Base-by-base conservation (phyloP, 257 asterid species). In the Sherardia arvensis region DNA sequence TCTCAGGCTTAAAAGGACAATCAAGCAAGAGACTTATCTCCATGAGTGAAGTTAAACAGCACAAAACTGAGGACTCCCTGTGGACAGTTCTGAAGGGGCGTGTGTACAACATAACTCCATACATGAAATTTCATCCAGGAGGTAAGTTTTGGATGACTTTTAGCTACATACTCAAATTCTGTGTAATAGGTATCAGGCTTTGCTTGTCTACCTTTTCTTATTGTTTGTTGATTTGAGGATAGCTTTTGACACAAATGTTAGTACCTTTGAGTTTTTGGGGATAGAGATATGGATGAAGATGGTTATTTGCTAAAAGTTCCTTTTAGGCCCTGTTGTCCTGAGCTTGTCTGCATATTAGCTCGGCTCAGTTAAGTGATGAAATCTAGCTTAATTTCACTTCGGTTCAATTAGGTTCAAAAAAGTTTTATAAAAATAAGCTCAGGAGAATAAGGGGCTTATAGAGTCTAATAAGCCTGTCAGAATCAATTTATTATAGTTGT, bases 121-220 rank as follows among this genome's bases (percentile, higher is more conserved):
- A 89, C 74, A 84, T 89, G 94, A 92, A 89, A 74, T 92, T 92
- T 76, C 99, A 92, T 71, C 99, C 99, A 34, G 99, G 99, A 85
- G 99, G 99, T 91, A 79, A 38, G 57, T 29, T 53, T 36, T 6
- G 33, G 4, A 61, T 27, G 4, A 11, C 27, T 53, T 26, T 27
- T 10, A 25, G 36, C 7, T 48, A n/a, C n/a, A n/a, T n/a, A n/a
- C n/a, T n/a, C n/a, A n/a, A n/a, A n/a, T n/a, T n/a, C n/a, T n/a
- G 25, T 22, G 5, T 36, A 26, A 29, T 25, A 26, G 22, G 18
- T 23, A 54, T 8, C n/a, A 10, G 20, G 9, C 21, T 34, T 61
- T 53, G 5, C 4, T 49, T 60, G 18, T 10, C 22, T 60, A n/a
- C 38, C 32, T 40, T 34, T 15, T n/a, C n/a, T n/a, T n/a, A n/a